phyloP scores from a whole-genome alignment of 192 early-diverging fungal genomes.

The Kappamyces sp. region DNA sequence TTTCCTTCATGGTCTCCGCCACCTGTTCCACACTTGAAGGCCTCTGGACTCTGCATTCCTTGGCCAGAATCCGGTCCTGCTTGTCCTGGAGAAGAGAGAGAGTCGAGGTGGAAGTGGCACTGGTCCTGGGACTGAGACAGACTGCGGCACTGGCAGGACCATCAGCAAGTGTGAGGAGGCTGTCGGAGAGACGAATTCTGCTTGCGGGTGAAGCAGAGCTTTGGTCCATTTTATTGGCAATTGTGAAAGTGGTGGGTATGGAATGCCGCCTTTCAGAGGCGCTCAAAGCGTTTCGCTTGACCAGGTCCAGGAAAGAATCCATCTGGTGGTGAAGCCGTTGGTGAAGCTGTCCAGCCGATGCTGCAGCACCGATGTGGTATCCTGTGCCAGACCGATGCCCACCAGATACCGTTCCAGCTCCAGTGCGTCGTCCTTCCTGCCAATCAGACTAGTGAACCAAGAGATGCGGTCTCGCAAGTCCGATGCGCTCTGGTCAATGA shows the following conservation, averaged over 20 bases:
- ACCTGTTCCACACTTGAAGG: constrained; percentile 14
- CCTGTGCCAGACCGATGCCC: too few species aligned
- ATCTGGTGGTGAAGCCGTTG: not conserved
- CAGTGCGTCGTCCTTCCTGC: not conserved
- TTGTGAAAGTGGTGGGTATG: too few species aligned
- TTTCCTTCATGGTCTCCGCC: constrained; percentile 23
- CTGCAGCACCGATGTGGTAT: too few species aligned
- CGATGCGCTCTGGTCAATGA: constrained; percentile 19
- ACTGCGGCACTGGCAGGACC: too few species aligned
- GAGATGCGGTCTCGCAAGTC: not conserved
- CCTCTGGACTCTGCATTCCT: not conserved
- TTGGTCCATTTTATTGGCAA: too few species aligned
- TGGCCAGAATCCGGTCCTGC: too few species aligned
- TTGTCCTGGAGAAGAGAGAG: too few species aligned
- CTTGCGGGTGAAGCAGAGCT: too few species aligned
- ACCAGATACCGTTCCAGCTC: not conserved
- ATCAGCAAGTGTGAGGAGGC: too few species aligned
- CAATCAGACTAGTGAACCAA: constrained; percentile 13
- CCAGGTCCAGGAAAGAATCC: constrained; percentile 8
- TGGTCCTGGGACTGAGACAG: too few species aligned
- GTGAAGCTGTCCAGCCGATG: not conserved
- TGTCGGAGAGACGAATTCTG: too few species aligned
- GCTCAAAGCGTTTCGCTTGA: not conserved
- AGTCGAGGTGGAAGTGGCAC: too few species aligned
- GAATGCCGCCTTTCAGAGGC: not conserved